Evolutionary conservation across 805 yeast species (phyloP).

Genomic region (Lipomyces chichibuensis): DNA sequence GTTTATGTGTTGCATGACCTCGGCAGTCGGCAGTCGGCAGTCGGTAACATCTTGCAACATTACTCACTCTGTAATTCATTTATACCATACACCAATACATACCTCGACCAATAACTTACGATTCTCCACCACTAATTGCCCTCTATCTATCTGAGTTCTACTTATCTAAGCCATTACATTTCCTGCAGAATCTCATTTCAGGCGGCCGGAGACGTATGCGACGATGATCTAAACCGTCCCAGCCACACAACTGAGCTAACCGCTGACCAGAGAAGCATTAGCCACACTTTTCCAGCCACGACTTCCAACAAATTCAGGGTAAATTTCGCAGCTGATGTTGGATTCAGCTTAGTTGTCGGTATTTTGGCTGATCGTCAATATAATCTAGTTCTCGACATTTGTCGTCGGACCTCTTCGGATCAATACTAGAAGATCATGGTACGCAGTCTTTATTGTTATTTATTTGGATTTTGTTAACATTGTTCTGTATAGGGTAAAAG

Average conservation of each 20-base stretch:
- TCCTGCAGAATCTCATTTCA: no score
- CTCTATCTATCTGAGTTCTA: no score
- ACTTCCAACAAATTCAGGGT: background rate
- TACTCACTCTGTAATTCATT: background rate
- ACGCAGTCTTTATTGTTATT: background rate
- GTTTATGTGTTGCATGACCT: no score
- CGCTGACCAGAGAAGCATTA: no score
- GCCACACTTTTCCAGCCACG: background rate
- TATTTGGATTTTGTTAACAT: background rate
- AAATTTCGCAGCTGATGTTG: background rate
- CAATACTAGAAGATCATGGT: background rate
- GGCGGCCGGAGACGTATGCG: no score
- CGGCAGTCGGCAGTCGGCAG: no score
- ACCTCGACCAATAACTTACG: background rate
- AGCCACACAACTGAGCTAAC: background rate
- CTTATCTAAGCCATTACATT: no score
- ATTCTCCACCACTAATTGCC: no score
- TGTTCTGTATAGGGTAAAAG: conserved; percentile 33
- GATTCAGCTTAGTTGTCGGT: background rate
- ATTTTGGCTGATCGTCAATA: no score
- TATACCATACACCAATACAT: no score
- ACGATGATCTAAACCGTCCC: no score
- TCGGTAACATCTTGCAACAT: no score
- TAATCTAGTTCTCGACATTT: background rate
- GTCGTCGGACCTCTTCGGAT: background rate